Base-by-base conservation (phyloP, 768 basidiomycete species). In the Austroboletus eburneus region DNA sequence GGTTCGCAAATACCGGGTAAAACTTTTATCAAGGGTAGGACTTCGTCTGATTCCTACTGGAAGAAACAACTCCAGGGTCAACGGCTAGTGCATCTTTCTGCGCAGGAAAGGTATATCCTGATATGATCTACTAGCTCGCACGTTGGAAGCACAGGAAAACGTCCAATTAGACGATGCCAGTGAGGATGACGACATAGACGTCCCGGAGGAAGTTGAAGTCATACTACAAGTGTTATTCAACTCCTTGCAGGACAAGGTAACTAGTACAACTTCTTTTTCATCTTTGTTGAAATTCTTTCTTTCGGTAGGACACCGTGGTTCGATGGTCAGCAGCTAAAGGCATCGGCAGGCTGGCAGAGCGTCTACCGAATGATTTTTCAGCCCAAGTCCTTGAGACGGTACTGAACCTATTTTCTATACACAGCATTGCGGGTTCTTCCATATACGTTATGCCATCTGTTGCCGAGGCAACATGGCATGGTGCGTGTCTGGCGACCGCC, bases 271-370 rank as follows among this genome's bases (percentile, higher is more conserved):
- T 34, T 1, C 25, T 14, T 36, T 30, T 20, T 13, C 9, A 12
- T 37, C 20, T n/a, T 12, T 6, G 16, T 30, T 54, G 13, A 54
- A 22, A 1, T 51, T 7, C 18, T n/a, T 30, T 50, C 36, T 14
- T 23, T 18, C 18, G 43, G 14, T 55, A 98, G 94, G 94, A 96
- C 57, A 97, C 95, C 0, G 73, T 93, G 22, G 91, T 98, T 12
- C 86, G 96, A 41, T 97, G 91, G 80, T 92, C 95, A 13, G 81
- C 91, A 5, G 89, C 96, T 9, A 99, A 98, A 66, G 89, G 88
- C 32, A 70, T 97, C 9, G 88, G 93, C 8, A 81, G 93, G 7
- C 78, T 97, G 37, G 76, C 89, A 2, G 83, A 87, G 54, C 78
- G 87, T 32, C 77, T 99, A 1, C 89, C 96, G 2, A 49, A 67